phyloP scores from a whole-genome alignment of 2,329 filamentous ascomycete genomes.

The Metarhizium album region DNA sequence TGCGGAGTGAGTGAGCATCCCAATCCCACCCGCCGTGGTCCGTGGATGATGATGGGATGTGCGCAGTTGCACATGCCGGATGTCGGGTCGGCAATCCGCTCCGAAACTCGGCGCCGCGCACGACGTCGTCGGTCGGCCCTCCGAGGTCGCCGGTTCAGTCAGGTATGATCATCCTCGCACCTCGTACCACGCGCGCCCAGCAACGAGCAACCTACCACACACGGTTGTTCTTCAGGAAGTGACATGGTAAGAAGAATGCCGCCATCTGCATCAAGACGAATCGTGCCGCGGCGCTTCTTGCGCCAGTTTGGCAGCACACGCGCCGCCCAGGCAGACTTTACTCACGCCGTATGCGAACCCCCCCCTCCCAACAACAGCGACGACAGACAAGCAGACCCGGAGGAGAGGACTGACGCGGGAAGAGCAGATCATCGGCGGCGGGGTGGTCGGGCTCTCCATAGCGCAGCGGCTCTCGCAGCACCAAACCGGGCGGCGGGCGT shows the following conservation, averaged over 20 bases:
- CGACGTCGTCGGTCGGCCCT: not conserved
- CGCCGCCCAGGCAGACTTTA: conserved; percentile 28
- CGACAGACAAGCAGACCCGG: not conserved
- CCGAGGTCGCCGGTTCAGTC: not conserved
- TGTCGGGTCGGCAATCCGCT: not conserved
- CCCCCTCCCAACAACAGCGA: not conserved
- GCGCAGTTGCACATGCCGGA: too few relatives aligned
- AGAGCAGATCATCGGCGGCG: conserved; percentile 43
- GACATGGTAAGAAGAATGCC: not conserved
- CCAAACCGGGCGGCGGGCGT: conserved; percentile 42
- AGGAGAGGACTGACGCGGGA: not conserved
- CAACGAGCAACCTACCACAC: too few relatives aligned
- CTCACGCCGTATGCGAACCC: conserved; percentile 35
- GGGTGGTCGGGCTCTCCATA: conserved; percentile 68
- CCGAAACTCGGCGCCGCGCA: not conserved
- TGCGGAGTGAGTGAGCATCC: too few relatives aligned
- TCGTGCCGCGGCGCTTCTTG: not conserved
- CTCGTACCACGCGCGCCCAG: too few relatives aligned
- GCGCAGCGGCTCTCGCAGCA: conserved; percentile 61
- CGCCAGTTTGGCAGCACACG: conserved; percentile 26
- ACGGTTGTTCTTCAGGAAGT: too few relatives aligned
- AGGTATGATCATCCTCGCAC: too few relatives aligned
- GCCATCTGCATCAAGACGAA: not conserved
- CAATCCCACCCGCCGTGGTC: too few relatives aligned
- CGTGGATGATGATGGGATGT: too few relatives aligned